Evolutionary conservation across 495 filamentous ascomycete genomes (phyloP), one percentile per base, ranked within the genome.

Genomic region (Xylaria castorea): DNA sequence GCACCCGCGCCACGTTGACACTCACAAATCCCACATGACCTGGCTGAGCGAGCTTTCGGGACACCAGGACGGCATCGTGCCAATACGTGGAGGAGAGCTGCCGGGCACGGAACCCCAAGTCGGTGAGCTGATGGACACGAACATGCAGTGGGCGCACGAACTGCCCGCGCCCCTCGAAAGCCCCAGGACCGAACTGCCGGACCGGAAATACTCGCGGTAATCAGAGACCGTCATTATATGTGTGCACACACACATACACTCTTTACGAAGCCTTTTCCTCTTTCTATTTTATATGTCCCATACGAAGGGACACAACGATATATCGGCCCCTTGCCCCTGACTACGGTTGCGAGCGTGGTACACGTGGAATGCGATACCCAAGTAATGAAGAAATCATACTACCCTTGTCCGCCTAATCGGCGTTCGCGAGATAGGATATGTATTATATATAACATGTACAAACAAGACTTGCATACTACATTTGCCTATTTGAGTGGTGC

Each of bases 121-220:
- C 18, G 46, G 65, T 20, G 78, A 80, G 69, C 64, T 77, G 38
- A 71, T 73, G 20, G 76, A 74, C 8, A 64, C 71, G 32, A 74
- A 74, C 36, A 72, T 73, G 38, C 71, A 76, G 20, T 77, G 71
- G 73, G 72, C 75, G 58, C 69, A 80, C 58, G 78, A 80, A 34
- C 70, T 80, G 46, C 78, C 78, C 3, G 78, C 72, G 51, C 76
- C 76, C 30, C 73, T 77, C 6, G 71, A 75, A 22, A 68, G 67
- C 12, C 38, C 62, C 3, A 69, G 74, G 68, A 66, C 75, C 38
- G 78, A 80, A 51, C 68, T 80, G 63, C 78, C 78, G 58, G 78
- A 78, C 63, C 66, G 68, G 42, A 78, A 74, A 44, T 80, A 73
- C 64, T 73, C 73, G 51, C 7, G 8, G 5, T 12, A 2, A 30